These are phyloP conservation scores for Crithidia brevicula DNA, from an alignment of 208 protist species.

Conservation along the genomic window DNA sequence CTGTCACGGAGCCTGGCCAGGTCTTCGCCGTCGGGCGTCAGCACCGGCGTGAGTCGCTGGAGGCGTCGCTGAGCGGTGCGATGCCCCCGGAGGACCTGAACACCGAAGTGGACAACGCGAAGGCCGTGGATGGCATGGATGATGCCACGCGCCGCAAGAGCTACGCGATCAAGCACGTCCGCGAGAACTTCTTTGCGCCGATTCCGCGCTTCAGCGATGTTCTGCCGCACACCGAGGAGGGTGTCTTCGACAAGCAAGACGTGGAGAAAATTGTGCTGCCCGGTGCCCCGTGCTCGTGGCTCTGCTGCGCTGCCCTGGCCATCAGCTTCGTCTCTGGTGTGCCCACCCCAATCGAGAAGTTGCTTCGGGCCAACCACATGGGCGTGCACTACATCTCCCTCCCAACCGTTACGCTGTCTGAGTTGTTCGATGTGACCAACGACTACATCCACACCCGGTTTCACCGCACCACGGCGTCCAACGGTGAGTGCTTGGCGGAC, in stretches of 20 bases:
- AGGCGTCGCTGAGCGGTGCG: slow-evolving; percentile 2
- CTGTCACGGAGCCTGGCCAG: not conserved
- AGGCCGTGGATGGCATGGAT: slow-evolving; percentile 38
- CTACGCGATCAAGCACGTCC: slow-evolving; percentile 37
- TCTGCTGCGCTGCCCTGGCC: slow-evolving; percentile 76
- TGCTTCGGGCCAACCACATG: slow-evolving; percentile 84
- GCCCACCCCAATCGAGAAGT: slow-evolving; percentile 75
- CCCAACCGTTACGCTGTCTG: slow-evolving; percentile 77
- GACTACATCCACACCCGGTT: slow-evolving; percentile 83
- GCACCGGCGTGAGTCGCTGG: slow-evolving; percentile 1
- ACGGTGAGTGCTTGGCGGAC: slow-evolving; percentile 28
- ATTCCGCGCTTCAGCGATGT: slow-evolving; percentile 53
- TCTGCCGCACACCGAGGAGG: slow-evolving; percentile 24
- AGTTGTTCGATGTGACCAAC: slow-evolving; percentile 82
- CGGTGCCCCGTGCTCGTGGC: slow-evolving; percentile 80
- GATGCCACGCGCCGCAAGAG: slow-evolving; percentile 35
- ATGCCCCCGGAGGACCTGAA: not conserved
- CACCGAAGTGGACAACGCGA: slow-evolving; percentile 13
- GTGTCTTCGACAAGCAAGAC: slow-evolving; percentile 37
- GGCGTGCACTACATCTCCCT: slow-evolving; percentile 82
- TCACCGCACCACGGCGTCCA: slow-evolving; percentile 36
- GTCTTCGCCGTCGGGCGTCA: slow-evolving; percentile 14
- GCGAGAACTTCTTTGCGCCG: slow-evolving; percentile 61
- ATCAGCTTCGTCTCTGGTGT: slow-evolving; percentile 78
- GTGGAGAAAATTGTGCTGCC: slow-evolving; percentile 47